A percentile compares a stretch with the other conserved stretches of the same genome.
phyloP scores from a whole-genome alignment of 1,139 yeast species.

The Geotrichum reessii region DNA sequence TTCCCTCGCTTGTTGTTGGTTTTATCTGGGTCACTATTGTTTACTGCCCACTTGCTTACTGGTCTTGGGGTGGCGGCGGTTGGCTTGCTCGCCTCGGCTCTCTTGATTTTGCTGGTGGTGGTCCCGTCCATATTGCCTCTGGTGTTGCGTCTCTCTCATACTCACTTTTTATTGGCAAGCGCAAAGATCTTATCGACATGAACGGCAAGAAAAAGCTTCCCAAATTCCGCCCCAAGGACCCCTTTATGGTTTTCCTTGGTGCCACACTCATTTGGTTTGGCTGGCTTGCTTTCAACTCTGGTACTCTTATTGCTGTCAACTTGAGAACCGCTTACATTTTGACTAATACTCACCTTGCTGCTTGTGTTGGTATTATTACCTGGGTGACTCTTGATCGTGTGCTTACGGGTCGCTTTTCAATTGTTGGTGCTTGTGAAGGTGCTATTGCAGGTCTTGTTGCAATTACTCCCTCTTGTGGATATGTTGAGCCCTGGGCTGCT shows the following conservation, averaged over 20 bases:
- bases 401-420: conserved; percentile 83
- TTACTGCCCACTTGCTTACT: conserved; percentile 88
- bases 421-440: conserved; percentile 93
- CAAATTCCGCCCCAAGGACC: conserved; percentile 92
- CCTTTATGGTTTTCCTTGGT: conserved; percentile 76
- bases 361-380: conserved; percentile 82
- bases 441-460: conserved; percentile 93
- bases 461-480: conserved; percentile 93
- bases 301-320: conserved; percentile 58
- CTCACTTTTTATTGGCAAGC: conserved; percentile 72
- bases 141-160: conserved; percentile 89
- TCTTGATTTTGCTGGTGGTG: conserved; percentile 95
- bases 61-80: conserved; percentile 91
- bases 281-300: conserved; percentile 74
- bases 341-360: conserved; percentile 85
- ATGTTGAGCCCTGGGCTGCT: conserved; percentile 87
- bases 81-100: conserved; percentile 94
- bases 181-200: conserved; percentile 40
- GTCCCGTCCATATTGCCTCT: conserved; percentile 88
- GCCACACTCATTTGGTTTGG: conserved; percentile 65
- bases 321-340: conserved; percentile 73
- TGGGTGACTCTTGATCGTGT: conserved; percentile 90
- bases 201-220: conserved; percentile 53
- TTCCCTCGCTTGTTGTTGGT: conserved; percentile 76
- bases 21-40: conserved; percentile 88